Evolutionary conservation across 495 filamentous ascomycete genomes (phyloP), one percentile per base, ranked within the genome.

Genomic region (Annulohypoxylon stygium): DNA sequence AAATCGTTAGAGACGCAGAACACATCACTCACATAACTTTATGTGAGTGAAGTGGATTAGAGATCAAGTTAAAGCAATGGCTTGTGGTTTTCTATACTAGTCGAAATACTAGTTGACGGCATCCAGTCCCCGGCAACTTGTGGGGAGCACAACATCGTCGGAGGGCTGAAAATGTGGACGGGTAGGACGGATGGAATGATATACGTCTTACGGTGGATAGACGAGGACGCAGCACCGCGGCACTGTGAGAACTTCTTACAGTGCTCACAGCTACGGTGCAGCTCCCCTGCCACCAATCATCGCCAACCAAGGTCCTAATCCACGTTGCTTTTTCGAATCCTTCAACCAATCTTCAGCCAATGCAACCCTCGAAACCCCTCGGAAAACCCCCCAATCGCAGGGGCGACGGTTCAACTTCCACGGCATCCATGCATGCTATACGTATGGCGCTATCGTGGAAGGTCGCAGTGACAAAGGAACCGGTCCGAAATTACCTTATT

Each of bases 191-290:
- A 11, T 47, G 43, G 43, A 51, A 4, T 51, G 8, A 51, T 51
- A 51, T 26, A 26, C 48, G 48, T 51, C 48, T 51, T 26, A 51
- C 48, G 9, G 50, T 54, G 50, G 50, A 33, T 54, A 54, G 23
- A 4, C 18, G 18, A 23, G 25, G 43, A 54, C 6, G 53, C 53
- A 57, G 25, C 3, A 20, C 11, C 16, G 18, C 16, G 53, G 53
- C 53, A 16, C 53, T 18, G 53, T 57, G 39, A 37, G 33, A 33
- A 57, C n/a, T 57, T 57, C 53, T 57, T 57, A 57, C 30, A 11
- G 53, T 33, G 36, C 53, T 57, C 36, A 57, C 30, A 37, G 53
- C 26, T 34, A 14, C 30, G 4, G 39, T 57, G 33, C 30, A 37
- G 53, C 48, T 57, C 25, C 48, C 50, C 12, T 30, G 25, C 25